phyloP scores from a whole-genome alignment of 495 filamentous ascomycete species.

The Talaromyces liani region DNA sequence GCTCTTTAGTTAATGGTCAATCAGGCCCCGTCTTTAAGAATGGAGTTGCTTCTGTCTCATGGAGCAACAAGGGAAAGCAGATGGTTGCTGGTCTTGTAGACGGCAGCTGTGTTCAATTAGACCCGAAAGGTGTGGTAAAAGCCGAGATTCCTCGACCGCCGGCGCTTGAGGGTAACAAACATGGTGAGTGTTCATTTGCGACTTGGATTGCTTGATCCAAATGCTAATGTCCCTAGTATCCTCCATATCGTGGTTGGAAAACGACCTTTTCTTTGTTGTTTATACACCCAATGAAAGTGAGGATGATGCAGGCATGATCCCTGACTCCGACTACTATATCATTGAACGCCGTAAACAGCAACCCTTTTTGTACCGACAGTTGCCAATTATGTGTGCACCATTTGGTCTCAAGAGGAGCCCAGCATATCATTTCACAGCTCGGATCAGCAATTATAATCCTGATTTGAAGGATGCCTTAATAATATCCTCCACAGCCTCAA shows the following conservation, averaged over 20 bases:
- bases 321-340: slow-evolving; percentile 63
- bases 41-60: slow-evolving; percentile 77
- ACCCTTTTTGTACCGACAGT: slow-evolving; percentile 60
- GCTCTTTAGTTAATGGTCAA: slow-evolving; percentile 48
- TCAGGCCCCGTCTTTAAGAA: slow-evolving; percentile 61
- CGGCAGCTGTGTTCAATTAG: slow-evolving; percentile 77
- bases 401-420: slow-evolving; percentile 57
- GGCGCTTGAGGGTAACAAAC: slow-evolving; percentile 53
- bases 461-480: slow-evolving; percentile 72
- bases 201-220: slow-evolving; percentile 3
- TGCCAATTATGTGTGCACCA: slow-evolving; percentile 63
- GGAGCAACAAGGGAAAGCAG: slow-evolving; percentile 91
- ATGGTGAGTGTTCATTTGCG: slow-evolving; percentile 46
- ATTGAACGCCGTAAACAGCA: slow-evolving; percentile 55
- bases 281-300: slow-evolving; percentile 59
- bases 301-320: slow-evolving; percentile 40
- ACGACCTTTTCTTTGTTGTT: slow-evolving; percentile 71
- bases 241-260: slow-evolving; percentile 83
- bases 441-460: slow-evolving; percentile 71
- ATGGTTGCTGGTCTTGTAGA: slow-evolving; percentile 81
- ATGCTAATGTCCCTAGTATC: slow-evolving; percentile 49
- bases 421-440: slow-evolving; percentile 67
- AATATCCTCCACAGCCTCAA: slow-evolving; percentile 68
- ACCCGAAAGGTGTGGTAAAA: slow-evolving; percentile 66
- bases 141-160: slow-evolving; percentile 73